phyloP scores from a whole-genome alignment of 768 basidiomycete species.

The Epithele typhae region DNA sequence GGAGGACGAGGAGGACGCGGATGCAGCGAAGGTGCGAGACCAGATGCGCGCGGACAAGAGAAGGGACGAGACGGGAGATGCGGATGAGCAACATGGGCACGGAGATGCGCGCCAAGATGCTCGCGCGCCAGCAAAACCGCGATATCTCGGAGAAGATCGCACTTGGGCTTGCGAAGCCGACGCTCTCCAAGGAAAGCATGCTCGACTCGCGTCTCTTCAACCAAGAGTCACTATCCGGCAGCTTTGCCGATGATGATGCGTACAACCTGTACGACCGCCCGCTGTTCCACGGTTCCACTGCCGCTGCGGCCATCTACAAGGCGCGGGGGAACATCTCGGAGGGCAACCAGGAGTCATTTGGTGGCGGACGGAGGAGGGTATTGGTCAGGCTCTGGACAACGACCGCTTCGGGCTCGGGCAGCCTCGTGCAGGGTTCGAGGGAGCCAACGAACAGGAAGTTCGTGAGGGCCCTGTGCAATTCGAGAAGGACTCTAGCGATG shows the following conservation, averaged over 20 bases:
- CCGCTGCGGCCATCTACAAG: conserved; percentile 99
- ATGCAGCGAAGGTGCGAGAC: conserved; percentile 82
- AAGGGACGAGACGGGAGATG: conserved; percentile 93
- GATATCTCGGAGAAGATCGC: conserved; percentile 99
- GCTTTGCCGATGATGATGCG: conserved; percentile 89
- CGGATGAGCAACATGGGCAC: conserved; percentile 99
- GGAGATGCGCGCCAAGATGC: conserved; percentile 92
- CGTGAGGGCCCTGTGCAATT: conserved; percentile 96
- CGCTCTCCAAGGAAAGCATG: conserved; percentile 94
- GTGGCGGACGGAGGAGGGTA: conserved; percentile 96
- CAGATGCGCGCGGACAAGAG: conserved; percentile 89
- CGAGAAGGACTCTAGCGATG: conserved; percentile 96
- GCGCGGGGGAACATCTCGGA: conserved; percentile 82
- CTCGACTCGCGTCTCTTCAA: conserved; percentile 97
- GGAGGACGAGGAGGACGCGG: conserved; percentile 66
- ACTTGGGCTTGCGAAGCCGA: conserved; percentile 95
- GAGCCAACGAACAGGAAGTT: conserved; percentile 79
- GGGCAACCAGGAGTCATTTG: conserved; percentile 88
- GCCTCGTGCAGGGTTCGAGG: conserved; percentile 84
- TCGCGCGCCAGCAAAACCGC: conserved; percentile 94
- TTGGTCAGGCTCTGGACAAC: conserved; percentile 83
- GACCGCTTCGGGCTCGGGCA: conserved; percentile 92
- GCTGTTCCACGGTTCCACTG: conserved; percentile 92
- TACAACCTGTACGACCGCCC: conserved; percentile 95
- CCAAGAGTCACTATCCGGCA: conserved; percentile 77